These are phyloP conservation scores for Blepharisma undulans DNA, from an alignment of 169 alveolate genomes.

Conservation along the genomic window DNA sequence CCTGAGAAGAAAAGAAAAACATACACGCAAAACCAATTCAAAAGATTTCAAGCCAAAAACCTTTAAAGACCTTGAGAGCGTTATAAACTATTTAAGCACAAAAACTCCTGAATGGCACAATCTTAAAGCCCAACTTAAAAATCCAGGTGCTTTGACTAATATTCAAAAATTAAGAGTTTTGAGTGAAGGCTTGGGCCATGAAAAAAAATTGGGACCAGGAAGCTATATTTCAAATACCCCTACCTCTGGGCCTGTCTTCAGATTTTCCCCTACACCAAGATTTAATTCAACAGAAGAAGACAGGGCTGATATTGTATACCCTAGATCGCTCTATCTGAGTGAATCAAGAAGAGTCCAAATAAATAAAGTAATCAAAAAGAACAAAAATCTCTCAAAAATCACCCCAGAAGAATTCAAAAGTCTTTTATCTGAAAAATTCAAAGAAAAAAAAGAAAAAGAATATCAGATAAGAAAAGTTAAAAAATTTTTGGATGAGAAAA, in stretches of 20 bases:
- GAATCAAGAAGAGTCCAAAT: neutral
- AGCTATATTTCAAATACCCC: neutral
- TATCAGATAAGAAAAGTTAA: neutral
- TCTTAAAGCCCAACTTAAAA: neutral
- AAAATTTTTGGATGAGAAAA: neutral
- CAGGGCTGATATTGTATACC: neutral
- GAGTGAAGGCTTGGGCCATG: neutral
- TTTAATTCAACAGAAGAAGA: neutral
- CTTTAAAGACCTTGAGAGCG: neutral
- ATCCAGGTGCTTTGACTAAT: neutral
- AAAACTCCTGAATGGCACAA: neutral
- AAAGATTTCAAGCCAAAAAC: neutral
- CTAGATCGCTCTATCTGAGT: neutral
- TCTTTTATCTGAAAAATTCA: neutral
- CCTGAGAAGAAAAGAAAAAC: neutral
- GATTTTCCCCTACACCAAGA: neutral
- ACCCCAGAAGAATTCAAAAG: neutral
- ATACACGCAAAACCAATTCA: neutral
- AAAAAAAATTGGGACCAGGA: neutral
- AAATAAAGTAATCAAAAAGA: neutral
- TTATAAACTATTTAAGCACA: neutral
- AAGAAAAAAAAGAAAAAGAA: neutral
- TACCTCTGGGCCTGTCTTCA: neutral
- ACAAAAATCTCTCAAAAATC: neutral
- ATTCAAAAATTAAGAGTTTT: neutral